Evolutionary conservation across 177 flowering plant genomes (phyloP), one percentile per base, ranked within the genome.

Genomic region (Tripterygium wilfordii): DNA sequence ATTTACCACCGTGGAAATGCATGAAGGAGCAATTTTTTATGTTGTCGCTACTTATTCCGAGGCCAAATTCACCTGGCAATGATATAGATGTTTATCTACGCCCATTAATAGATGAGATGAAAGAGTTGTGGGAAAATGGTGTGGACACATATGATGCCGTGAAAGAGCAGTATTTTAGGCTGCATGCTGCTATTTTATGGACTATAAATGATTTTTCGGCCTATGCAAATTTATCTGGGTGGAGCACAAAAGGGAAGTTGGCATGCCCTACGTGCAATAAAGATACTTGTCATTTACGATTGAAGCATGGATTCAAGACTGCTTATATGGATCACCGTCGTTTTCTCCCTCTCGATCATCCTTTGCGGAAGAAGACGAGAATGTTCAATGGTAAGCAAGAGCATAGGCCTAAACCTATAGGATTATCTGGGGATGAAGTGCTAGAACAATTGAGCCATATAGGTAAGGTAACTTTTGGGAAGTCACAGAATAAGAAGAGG

Each of bases 161-260:
- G 1, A 45, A 6, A 4, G 4, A 14, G 3, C 6, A 24, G 16
- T 26, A 20, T 4, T 48, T 48, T 32, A 16, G n/a, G 5, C 8
- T 48, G 16, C 25, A 15, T 0, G 29, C 28, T 5, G 16, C 23
- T 2, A 10, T 48, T 2, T 2, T 35, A 20, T 48, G 29, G 29
- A 48, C 51, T 4, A 48, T 48, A 6, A 48, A 23, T 35, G 51
- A 35, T 7, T 33, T 48, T n/a, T 16, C 45, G 5, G 2, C 16
- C 3, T 42, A 42, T 23, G 28, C 28, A 19, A 42, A 42, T 23
- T 2, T 48, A 2, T 48, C 30, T 0, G 41, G 51, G 13, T 48
- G 41, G 51, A 14, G 26, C n/a, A 48, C 51, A 2, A 48, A 48
- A 15, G 41, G 41, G 0, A 1, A 14, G 3, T 33, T 13, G n/a